Evolutionary conservation across 495 filamentous ascomycete species (phyloP).

Genomic region (Schizothecium vesticola): DNA sequence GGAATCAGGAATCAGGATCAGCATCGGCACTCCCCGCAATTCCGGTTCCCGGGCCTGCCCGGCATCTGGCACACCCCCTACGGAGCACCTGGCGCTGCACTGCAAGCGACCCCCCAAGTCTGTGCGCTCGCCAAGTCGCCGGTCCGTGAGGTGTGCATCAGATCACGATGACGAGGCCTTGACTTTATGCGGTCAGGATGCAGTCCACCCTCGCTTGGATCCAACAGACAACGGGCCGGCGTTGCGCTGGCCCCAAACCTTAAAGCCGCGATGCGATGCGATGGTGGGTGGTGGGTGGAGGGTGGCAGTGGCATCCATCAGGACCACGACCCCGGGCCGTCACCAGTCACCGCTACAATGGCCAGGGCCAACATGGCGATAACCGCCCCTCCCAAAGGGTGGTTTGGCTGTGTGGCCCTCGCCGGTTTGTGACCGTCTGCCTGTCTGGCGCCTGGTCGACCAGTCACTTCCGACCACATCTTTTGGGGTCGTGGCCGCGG

Average conservation of each 20-base stretch:
- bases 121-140: background rate
- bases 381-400: background rate
- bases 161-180: background rate
- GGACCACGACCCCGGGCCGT: background rate
- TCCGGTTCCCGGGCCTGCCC: background rate
- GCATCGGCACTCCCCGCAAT: background rate
- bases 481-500: constrained; percentile 11
- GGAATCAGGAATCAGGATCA: background rate
- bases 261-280: background rate
- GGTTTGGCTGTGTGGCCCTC: background rate
- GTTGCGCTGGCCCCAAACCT: background rate
- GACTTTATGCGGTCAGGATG: background rate
- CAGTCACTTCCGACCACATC: constrained; percentile 23
- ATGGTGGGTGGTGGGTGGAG: background rate
- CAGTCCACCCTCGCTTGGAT: background rate
- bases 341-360: background rate
- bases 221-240: background rate
- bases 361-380: background rate
- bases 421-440: background rate
- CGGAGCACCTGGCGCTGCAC: background rate
- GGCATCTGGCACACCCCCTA: background rate
- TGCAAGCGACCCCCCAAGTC: background rate
- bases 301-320: background rate
- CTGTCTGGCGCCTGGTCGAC: constrained; percentile 19
- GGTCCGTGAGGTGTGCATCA: background rate